Base-by-base conservation (phyloP, 2,329 filamentous ascomycete genomes). In the Neocatenulostroma microsporum region DNA sequence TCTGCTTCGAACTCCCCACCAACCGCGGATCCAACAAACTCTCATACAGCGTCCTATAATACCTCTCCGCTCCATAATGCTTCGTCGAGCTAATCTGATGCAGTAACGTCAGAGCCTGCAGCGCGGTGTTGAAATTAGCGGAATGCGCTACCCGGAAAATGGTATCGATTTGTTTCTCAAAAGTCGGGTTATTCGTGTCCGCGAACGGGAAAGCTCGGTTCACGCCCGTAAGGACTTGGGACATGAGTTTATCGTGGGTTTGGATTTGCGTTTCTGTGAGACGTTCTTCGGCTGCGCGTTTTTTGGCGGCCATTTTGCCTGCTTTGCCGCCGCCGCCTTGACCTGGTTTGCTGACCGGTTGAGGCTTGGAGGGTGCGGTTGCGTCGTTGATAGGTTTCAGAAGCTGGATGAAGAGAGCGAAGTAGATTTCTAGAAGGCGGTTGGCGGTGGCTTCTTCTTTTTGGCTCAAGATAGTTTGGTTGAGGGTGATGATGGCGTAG, bases 91-190 rank as follows among this genome's bases (percentile, higher is more conserved):
- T 84, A 19, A 98, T 74, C 60, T 96, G 91, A 58, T 96, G 91
- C 48, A 98, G 93, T 31, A 98, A 70, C 66, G 94, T 82, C 47
- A 98, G 74, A 21, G 91, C 89, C 62, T 98, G 91, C 24, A 98
- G 85, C 57, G 87, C 91, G 1, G 91, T 98, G 65, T 96, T 98
- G 73, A 98, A 96, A 62, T 98, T 98, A 39, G 89, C 86, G 1
- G 89, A 96, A 63, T 98, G 91, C 0, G 91, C 94, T 53, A 98
- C 91, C 52, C 79, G 81, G 73, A 95, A 98, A 18, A 98, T 73
- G 3, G 89, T 95, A 57, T 96, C 83, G 39, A 98, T 76, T 55
- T 98, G 89, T 40, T 81, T 79, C 54, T 93, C 84, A 47, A 96
- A 76, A 17, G 79, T 83, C 28, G 78, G 76, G 49, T 84, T 79